A percentile compares a stretch with the other conserved stretches of the same genome.
Conservation (phyloP, 2,329 filamentous ascomycete genomes). For the Phaeophleospora eucalypticola region DNA sequence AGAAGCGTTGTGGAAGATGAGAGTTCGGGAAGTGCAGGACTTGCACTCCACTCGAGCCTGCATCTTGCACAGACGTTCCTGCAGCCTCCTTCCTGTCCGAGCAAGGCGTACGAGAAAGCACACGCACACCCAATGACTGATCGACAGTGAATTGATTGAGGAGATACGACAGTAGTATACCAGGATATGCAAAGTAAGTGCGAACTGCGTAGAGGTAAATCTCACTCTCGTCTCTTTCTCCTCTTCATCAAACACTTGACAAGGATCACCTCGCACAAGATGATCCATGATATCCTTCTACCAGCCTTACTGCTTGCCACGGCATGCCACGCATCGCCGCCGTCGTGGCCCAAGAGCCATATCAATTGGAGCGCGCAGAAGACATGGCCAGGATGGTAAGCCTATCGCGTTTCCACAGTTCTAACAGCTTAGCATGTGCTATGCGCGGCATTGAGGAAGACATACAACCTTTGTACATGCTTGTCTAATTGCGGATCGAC, state of each 20-base stretch:
- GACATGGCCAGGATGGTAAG: conserved; percentile 1
- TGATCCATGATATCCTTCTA: not conserved
- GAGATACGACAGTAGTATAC: not conserved
- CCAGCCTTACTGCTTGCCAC: not conserved
- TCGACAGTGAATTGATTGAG: not conserved
- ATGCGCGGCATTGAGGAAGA: no score
- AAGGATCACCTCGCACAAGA: not conserved
- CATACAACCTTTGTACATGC: no score
- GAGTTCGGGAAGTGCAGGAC: not conserved
- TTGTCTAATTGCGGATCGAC: no score
- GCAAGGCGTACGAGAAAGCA: not conserved
- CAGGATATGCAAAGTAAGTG: not conserved
- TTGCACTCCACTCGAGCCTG: not conserved
- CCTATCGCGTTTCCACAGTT: not conserved
- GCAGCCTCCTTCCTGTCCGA: conserved; percentile 3
- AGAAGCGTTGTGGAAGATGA: not conserved
- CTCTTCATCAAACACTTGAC: not conserved
- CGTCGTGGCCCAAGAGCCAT: not conserved
- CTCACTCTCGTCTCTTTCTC: not conserved
- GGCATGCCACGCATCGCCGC: not conserved
- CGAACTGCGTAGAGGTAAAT: not conserved
- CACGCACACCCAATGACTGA: not conserved
- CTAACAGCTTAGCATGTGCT: no score
- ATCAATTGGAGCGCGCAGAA: not conserved
- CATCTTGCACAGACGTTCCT: not conserved